These are phyloP conservation scores for Phytophthora brassicae DNA, from an alignment of 352 stramenopile genomes.

Conservation along the genomic window DNA sequence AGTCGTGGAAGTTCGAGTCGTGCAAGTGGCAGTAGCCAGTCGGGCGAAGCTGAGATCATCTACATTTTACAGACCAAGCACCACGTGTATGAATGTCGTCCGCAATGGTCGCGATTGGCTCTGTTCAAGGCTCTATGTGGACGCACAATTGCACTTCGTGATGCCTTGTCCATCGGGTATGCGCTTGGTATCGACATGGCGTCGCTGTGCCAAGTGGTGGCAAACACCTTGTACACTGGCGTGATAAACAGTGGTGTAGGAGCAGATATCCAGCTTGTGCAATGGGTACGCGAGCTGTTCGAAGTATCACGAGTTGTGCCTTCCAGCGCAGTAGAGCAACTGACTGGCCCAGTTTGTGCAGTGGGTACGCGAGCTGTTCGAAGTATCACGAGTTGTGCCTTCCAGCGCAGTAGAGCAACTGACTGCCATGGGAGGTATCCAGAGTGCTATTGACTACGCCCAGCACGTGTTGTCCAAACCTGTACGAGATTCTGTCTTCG, in stretches of 20 bases:
- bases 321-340: slow-evolving; percentile 63
- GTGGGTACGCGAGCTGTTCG: slow-evolving; percentile 80
- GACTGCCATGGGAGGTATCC: slow-evolving; percentile 48
- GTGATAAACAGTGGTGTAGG: slow-evolving; percentile 26
- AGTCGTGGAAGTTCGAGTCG: slow-evolving; percentile 8
- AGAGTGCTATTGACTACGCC: slow-evolving; percentile 64
- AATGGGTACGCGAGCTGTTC: slow-evolving; percentile 82
- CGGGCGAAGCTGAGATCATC: slow-evolving; percentile 61
- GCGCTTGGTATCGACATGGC: slow-evolving; percentile 87
- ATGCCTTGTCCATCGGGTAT: slow-evolving; percentile 85
- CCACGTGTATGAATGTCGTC: slow-evolving; percentile 84
- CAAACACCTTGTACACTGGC: slow-evolving; percentile 70
- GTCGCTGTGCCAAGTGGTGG: slow-evolving; percentile 81
- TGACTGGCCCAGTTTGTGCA: slow-evolving; percentile 35
- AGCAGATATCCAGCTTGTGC: slow-evolving; percentile 32
- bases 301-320: slow-evolving; percentile 68
- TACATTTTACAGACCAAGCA: slow-evolving; percentile 83
- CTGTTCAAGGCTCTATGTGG: slow-evolving; percentile 75
- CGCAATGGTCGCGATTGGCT: slow-evolving; percentile 80
- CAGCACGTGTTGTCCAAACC: slow-evolving; percentile 50
- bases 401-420: slow-evolving; percentile 74
- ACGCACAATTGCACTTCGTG: slow-evolving; percentile 54
- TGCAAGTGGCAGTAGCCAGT: slow-evolving; percentile 11
- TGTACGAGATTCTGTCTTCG: slow-evolving; percentile 34
- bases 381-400: slow-evolving; percentile 67